A percentile compares a stretch with the other conserved stretches of the same genome.
Conservation (phyloP, 2,329 filamentous ascomycete species). For the Pochonia chlamydosporia region DNA sequence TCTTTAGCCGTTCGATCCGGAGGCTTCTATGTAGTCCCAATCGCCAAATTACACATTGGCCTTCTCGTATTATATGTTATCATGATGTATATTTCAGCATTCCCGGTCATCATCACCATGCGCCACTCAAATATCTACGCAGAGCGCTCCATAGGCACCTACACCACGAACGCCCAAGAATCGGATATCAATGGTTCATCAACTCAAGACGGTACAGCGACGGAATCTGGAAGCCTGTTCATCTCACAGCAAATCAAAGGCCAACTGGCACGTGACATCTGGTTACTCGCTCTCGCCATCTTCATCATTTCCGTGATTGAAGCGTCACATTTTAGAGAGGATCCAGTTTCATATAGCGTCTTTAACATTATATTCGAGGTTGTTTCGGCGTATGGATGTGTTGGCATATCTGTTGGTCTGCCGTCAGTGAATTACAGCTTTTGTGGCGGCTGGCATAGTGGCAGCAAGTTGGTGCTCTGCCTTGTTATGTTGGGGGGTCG, state of each 20-base stretch:
- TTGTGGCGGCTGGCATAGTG: conserved; percentile 44
- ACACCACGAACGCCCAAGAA: conserved; percentile 23
- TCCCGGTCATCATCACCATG: conserved; percentile 58
- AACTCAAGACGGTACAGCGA: neutral
- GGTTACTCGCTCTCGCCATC: conserved; percentile 57
- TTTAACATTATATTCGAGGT: conserved; percentile 58
- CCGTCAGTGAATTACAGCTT: conserved; percentile 50
- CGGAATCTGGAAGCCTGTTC: conserved; percentile 24
- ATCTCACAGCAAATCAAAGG: conserved; percentile 54
- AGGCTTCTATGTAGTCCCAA: conserved; percentile 62
- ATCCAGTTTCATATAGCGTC: conserved; percentile 48
- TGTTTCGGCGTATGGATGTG: conserved; percentile 52
- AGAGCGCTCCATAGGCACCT: conserved; percentile 59
- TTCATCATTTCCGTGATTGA: conserved; percentile 57
- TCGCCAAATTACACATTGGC: conserved; percentile 50
- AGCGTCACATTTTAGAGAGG: conserved; percentile 26
- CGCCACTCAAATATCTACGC: conserved; percentile 37
- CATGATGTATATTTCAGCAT: conserved; percentile 63
- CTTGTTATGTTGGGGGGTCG: conserved; percentile 52
- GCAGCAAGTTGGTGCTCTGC: conserved; percentile 53
- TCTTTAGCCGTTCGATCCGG: conserved; percentile 56
- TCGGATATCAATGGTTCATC: too few species aligned
- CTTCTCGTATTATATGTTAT: conserved; percentile 56
- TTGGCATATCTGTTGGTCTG: conserved; percentile 54
- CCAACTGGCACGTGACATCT: conserved; percentile 62